Conservation (phyloP, 768 basidiomycete species). For the Boletus sensibilis region DNA sequence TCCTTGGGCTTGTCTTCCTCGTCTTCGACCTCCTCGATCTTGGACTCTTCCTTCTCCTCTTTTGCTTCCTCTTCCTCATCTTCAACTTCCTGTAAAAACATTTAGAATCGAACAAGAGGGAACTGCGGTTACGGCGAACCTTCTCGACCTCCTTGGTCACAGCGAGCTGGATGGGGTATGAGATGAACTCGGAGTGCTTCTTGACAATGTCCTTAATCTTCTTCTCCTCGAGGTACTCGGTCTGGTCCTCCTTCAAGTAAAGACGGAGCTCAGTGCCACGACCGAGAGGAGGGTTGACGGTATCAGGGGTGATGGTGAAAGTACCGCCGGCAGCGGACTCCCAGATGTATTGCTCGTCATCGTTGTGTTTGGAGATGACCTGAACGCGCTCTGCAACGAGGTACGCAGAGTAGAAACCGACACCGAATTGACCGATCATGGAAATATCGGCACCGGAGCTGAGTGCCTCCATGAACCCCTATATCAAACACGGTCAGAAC, state of each 20-base stretch:
- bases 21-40: conserved; percentile 83
- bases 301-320: conserved; percentile 97
- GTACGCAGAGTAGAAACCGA: conserved; percentile 99
- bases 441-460: conserved; percentile 85
- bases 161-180: conserved; percentile 97
- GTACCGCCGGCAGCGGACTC: conserved; percentile 99
- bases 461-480: conserved; percentile 99
- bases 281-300: conserved; percentile 82
- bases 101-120: background rate
- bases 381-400: conserved; percentile 98
- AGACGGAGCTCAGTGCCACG: conserved; percentile 93
- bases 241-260: conserved; percentile 97
- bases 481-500: conserved; percentile 12
- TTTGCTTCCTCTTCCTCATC: conserved; percentile 75
- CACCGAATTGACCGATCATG: conserved; percentile 99
- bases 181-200: conserved; percentile 99
- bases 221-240: conserved; percentile 99
- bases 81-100: conserved; percentile 67
- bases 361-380: conserved; percentile 99
- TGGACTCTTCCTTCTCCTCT: conserved; percentile 72
- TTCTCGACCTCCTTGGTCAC: conserved; percentile 99
- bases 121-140: conserved; percentile 47
- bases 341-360: conserved; percentile 99
- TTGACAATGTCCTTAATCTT: conserved; percentile 99
- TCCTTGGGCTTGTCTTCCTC: conserved; percentile 83